These are phyloP conservation scores for Capsicum pubescens DNA, from an alignment of 257 asterid species.

Conservation along the genomic window DNA sequence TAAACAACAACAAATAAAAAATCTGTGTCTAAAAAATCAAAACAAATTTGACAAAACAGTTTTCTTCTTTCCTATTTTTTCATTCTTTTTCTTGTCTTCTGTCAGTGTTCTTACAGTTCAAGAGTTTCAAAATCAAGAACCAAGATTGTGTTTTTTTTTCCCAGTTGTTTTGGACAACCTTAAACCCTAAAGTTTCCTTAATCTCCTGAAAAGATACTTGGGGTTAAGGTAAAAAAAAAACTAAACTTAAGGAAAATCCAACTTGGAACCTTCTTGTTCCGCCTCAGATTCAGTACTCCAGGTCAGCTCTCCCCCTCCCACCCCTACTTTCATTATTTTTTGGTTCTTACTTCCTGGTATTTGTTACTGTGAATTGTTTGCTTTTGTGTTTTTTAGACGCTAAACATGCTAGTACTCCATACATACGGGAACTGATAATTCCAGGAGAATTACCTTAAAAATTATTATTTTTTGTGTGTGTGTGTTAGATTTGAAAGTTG, in stretches of 20 bases:
- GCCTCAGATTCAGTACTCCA: conserved; percentile 19
- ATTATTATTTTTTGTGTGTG: background rate
- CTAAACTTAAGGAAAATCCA: background rate
- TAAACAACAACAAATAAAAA: background rate
- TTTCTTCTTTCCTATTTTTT: background rate
- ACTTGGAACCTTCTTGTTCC: conserved; percentile 26
- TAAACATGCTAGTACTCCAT: background rate
- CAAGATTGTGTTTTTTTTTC: background rate
- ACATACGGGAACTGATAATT: background rate
- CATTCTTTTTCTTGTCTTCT: background rate
- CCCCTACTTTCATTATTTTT: background rate
- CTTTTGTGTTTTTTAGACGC: background rate
- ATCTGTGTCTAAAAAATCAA: background rate
- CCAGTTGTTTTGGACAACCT: background rate
- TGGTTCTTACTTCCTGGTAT: background rate
- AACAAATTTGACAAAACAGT: background rate
- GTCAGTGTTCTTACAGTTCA: background rate
- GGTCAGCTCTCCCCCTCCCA: conserved; percentile 29
- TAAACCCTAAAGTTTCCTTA: background rate
- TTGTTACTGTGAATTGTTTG: background rate
- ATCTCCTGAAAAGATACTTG: background rate
- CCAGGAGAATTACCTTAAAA: background rate
- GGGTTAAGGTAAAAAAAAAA: background rate
- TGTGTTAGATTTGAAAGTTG: background rate
- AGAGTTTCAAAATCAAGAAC: background rate